Conservation (phyloP, 805 yeast genomes). For the Pichia californica region DNA sequence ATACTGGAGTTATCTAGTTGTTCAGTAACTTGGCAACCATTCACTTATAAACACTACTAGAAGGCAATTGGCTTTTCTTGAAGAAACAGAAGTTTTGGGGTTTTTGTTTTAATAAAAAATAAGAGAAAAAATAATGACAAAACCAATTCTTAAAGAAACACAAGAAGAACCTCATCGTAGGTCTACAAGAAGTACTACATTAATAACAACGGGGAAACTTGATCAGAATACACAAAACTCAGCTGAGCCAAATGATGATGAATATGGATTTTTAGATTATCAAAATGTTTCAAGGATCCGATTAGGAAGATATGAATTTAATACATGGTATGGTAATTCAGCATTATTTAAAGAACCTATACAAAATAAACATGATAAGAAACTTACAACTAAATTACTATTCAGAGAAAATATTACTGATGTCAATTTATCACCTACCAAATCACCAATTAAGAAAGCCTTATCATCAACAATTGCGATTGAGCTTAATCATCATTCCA, state of each 20-base stretch:
- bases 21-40: no score
- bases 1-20: no score
- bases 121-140: no score
- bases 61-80: no score
- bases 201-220: no score
- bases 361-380: slow-evolving; percentile 18
- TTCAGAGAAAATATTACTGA: slow-evolving; percentile 15
- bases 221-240: no score
- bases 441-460: slow-evolving; percentile 9
- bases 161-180: no score
- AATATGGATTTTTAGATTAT: slow-evolving; percentile 55
- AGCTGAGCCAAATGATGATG: slow-evolving; percentile 31
- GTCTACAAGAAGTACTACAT: no score
- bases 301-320: slow-evolving; percentile 61
- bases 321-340: slow-evolving; percentile 85
- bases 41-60: no score
- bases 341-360: slow-evolving; percentile 51
- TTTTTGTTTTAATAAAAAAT: no score
- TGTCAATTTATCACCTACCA: slow-evolving; percentile 9
- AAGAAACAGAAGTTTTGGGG: no score
- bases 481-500: slow-evolving; percentile 16
- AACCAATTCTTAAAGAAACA: no score
- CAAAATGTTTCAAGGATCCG: slow-evolving; percentile 61
- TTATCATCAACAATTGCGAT: slow-evolving; percentile 65
- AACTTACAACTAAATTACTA: slow-evolving; percentile 21